These are phyloP conservation scores for Ciborinia camelliae DNA, from an alignment of 2,329 filamentous ascomycete genomes.

Conservation along the genomic window DNA sequence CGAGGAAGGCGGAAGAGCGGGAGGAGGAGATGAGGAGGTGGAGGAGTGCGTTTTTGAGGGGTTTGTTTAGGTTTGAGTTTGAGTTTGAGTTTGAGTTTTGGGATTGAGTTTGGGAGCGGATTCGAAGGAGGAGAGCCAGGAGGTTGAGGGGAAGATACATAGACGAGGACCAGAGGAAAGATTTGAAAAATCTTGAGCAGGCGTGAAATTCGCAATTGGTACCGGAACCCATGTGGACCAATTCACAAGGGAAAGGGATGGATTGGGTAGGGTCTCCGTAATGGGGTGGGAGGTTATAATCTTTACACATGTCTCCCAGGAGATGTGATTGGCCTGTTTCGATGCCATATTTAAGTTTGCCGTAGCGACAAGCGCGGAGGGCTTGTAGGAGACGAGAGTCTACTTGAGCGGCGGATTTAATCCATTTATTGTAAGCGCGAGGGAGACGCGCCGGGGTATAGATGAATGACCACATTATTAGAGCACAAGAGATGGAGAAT, in stretches of 20 bases:
- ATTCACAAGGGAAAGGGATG: conserved; percentile 75
- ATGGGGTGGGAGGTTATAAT: conserved; percentile 63
- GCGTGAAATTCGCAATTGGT: conserved; percentile 73
- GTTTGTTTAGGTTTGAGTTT: no score
- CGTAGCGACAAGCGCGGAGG: conserved; percentile 62
- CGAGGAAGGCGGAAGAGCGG: conserved; percentile 74
- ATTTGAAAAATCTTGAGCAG: conserved; percentile 60
- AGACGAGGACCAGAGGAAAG: conserved; percentile 70
- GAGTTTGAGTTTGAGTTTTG: no score
- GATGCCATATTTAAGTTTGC: conserved; percentile 66
- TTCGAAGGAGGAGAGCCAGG: conserved; percentile 58
- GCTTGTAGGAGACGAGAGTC: conserved; percentile 72
- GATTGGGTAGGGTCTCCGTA: conserved; percentile 65
- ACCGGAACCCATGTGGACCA: conserved; percentile 78
- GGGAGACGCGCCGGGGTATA: conserved; percentile 71
- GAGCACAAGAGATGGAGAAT: conserved; percentile 67
- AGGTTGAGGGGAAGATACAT: conserved; percentile 73
- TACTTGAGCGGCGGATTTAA: conserved; percentile 70
- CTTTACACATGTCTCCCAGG: conserved; percentile 67
- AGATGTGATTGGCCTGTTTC: conserved; percentile 68
- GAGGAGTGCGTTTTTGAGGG: conserved; percentile 45
- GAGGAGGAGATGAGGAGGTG: conserved; percentile 48
- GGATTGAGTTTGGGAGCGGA: no score
- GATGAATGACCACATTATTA: conserved; percentile 90
- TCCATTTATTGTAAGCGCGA: conserved; percentile 75